Evolutionary conservation across 352 stramenopile species (phyloP).

Genomic region (Globisporangium viniferum): DNA sequence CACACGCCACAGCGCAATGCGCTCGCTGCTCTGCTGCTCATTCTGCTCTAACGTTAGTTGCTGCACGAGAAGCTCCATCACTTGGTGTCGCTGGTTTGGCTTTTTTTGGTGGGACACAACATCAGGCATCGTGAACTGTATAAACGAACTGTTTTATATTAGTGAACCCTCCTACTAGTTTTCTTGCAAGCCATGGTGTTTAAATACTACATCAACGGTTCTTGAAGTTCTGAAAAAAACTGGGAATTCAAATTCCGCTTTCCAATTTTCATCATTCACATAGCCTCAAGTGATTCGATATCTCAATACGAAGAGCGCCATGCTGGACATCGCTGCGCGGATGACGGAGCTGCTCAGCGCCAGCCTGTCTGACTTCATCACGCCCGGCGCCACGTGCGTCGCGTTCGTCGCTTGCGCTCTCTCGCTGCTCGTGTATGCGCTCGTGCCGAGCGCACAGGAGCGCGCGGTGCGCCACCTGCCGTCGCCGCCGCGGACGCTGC

Average conservation of each 20-base stretch:
- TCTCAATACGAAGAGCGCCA: neutral
- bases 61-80: conserved; percentile 5
- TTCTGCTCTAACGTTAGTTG: neutral
- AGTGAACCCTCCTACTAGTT: too few relatives aligned
- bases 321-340: neutral
- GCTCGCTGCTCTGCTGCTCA: neutral
- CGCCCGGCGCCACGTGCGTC: neutral
- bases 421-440: neutral
- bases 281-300: neutral
- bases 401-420: neutral
- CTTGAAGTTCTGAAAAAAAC: neutral
- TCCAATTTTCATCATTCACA: neutral
- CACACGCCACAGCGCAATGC: conserved; percentile 6
- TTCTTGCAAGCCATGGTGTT: too few relatives aligned
- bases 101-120: neutral
- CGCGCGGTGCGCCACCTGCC: conserved; percentile 5
- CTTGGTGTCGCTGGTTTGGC: neutral
- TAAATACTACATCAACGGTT: neutral
- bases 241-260: neutral
- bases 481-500: conserved; percentile 23
- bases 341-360: neutral
- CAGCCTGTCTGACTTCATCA: neutral
- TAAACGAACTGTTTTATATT: too few relatives aligned
- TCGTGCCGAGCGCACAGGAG: conserved; percentile 1
- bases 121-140: neutral